These are phyloP conservation scores for Alternaria infectoria DNA, from an alignment of 2,329 filamentous ascomycete genomes.

Conservation along the genomic window DNA sequence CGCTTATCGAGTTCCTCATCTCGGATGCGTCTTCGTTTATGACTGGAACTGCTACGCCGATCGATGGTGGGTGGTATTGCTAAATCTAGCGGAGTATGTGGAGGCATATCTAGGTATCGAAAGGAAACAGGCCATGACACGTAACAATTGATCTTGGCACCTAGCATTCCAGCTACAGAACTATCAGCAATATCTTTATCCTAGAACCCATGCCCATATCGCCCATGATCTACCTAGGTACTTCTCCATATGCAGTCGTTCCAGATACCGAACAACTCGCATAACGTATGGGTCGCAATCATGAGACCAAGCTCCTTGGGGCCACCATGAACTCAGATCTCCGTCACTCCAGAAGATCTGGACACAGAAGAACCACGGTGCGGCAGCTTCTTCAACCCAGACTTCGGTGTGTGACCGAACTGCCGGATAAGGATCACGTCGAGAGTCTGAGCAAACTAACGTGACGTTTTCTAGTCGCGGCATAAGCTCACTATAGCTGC, in stretches of 20 bases:
- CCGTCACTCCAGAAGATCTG: neutral
- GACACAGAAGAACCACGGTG: neutral
- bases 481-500: too few species aligned
- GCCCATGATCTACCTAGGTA: too few species aligned
- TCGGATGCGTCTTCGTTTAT: constrained; percentile 55
- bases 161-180: too few species aligned
- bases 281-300: neutral
- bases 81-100: too few species aligned
- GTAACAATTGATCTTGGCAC: too few species aligned
- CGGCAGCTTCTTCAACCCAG: neutral
- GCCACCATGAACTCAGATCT: neutral
- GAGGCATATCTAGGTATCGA: too few species aligned
- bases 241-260: too few species aligned
- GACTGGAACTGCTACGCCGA: constrained; percentile 53
- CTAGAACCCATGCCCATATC: too few species aligned
- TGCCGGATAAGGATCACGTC: neutral
- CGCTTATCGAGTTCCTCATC: constrained; percentile 57
- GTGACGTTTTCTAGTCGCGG: too few species aligned
- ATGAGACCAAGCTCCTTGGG: neutral
- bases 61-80: constrained; percentile 57
- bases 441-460: neutral
- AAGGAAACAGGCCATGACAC: too few species aligned
- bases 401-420: neutral
- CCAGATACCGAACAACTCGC: neutral
- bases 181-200: too few species aligned